Conservation (phyloP, 352 stramenopile genomes). For the Pythium apleroticum region DNA sequence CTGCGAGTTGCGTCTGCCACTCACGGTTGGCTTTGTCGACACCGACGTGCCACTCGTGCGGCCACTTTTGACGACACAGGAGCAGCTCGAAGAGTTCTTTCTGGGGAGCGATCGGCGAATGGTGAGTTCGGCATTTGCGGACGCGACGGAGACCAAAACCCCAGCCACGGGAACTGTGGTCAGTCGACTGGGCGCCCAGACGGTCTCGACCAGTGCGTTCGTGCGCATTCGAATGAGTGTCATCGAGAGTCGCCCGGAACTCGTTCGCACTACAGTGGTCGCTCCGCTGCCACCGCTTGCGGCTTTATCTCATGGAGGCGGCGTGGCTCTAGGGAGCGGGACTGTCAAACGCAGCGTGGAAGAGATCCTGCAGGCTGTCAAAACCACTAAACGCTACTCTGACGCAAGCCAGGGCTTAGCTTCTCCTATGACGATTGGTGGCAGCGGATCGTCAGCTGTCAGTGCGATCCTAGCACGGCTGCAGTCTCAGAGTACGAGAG, state of each 20-base stretch:
- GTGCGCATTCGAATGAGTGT: conserved; percentile 42
- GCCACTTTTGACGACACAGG: conserved; percentile 31
- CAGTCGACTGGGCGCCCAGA: conserved; percentile 37
- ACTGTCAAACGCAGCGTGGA: conserved; percentile 75
- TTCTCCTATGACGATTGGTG: background rate
- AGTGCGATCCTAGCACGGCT: conserved; percentile 34
- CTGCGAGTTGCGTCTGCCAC: conserved; percentile 37
- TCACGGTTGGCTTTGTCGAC: conserved; percentile 33
- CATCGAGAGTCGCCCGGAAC: background rate
- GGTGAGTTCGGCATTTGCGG: background rate
- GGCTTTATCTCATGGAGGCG: background rate
- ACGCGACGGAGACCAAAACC: background rate
- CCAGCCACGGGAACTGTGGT: background rate
- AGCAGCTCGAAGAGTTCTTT: conserved; percentile 67
- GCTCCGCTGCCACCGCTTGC: background rate
- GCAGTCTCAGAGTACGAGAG: conserved; percentile 20
- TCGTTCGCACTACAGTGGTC: background rate
- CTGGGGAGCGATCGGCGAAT: conserved; percentile 39
- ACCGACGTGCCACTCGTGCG: conserved; percentile 39
- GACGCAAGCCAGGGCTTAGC: conserved; percentile 8
- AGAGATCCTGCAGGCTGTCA: conserved; percentile 62
- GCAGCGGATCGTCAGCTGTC: conserved; percentile 18
- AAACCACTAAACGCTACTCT: conserved; percentile 34
- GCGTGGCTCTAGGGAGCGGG: background rate
- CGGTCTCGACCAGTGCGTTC: conserved; percentile 34